Conservation (phyloP, 2,329 filamentous ascomycete genomes). For the Clathrospora elynae region DNA sequence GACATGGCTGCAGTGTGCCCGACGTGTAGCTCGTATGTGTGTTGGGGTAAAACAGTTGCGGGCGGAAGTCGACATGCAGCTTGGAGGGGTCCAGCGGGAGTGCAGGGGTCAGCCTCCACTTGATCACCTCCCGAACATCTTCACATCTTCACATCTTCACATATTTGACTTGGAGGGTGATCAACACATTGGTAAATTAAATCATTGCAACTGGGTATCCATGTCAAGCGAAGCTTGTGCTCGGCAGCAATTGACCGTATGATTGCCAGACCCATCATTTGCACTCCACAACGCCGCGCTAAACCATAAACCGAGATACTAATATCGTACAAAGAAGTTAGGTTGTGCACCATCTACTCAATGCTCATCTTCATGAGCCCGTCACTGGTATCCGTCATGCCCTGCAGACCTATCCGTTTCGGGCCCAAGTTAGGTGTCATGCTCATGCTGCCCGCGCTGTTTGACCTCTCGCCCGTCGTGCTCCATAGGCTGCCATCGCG, state of each 20-base stretch:
- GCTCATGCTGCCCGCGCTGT: constrained; percentile 56
- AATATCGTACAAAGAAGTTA: constrained; percentile 2
- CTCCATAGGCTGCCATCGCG: constrained; percentile 73
- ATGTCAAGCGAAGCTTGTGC: constrained; percentile 9
- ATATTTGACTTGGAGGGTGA: too few relatives aligned
- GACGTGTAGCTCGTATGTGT: not conserved
- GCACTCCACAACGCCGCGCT: constrained; percentile 35
- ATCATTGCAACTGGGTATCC: constrained; percentile 20
- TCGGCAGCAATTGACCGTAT: constrained; percentile 7
- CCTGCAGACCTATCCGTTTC: constrained; percentile 67
- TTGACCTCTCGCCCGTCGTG: too few relatives aligned
- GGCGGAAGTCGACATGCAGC: constrained; percentile 25
- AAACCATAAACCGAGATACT: constrained; percentile 9
- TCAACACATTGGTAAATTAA: not conserved
- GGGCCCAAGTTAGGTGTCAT: constrained; percentile 50
- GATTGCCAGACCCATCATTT: not conserved
- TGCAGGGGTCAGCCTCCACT: constrained; percentile 18
- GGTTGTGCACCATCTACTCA: constrained; percentile 59
- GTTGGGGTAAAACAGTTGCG: constrained; percentile 22
- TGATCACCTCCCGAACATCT: not conserved
- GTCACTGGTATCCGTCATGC: constrained; percentile 95
- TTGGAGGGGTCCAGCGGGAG: constrained; percentile 29
- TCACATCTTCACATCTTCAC: not conserved
- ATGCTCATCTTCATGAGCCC: constrained; percentile 97
- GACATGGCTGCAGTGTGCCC: constrained; percentile 35